Base-by-base conservation (phyloP, 306 rosid species). In the Trichosanthes truncata region DNA sequence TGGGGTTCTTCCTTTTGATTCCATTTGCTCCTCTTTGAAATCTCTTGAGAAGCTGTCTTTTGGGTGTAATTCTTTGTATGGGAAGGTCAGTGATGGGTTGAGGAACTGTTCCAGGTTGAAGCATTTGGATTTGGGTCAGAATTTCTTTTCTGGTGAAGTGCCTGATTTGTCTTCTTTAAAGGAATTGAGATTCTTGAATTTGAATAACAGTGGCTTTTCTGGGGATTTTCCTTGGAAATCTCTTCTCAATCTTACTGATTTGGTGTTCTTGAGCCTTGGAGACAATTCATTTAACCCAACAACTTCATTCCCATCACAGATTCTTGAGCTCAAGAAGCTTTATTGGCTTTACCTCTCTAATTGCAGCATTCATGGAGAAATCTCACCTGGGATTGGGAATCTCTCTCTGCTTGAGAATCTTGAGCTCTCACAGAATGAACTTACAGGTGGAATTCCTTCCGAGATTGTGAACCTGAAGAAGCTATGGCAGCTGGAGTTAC, bases 191-290 rank as follows among this genome's bases (percentile, higher is more conserved):
- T 82, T 69, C 79, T 81, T 94, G 91, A 90, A 45, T 59, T 76
- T 94, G 36, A 94, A 89, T 56, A 75, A 41, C 7, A 91, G 87
- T 49, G 89, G 90, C 33, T 76, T 92, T 82, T 92, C 97, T 36
- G 98, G 97, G 9, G 9, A 18, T 1, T 94, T 94, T 84, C 98
- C 98, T 33, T 94, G 98, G 98, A 89, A 85, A 77, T 92, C 98
- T 46, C 80, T 94, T 62, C 86, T 77, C 46, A 89, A 92, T 81
- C 85, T 94, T 8, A 90, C 89, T 3, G 18, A 53, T 38, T 85
- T 94, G 38, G 20, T 68, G n/a, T 87, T 88, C 78, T 79, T 94
- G 45, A 94, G 98, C 89, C 82, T 92, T 43, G 98, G 98, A 7
- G 98, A 94, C 71, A 94, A 89, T 79, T 17, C 31, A 0, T 83